A percentile compares a stretch with the other conserved stretches of the same genome.
Conservation (phyloP, 495 filamentous ascomycete genomes). For the Hyaloscypha hepaticicola region DNA sequence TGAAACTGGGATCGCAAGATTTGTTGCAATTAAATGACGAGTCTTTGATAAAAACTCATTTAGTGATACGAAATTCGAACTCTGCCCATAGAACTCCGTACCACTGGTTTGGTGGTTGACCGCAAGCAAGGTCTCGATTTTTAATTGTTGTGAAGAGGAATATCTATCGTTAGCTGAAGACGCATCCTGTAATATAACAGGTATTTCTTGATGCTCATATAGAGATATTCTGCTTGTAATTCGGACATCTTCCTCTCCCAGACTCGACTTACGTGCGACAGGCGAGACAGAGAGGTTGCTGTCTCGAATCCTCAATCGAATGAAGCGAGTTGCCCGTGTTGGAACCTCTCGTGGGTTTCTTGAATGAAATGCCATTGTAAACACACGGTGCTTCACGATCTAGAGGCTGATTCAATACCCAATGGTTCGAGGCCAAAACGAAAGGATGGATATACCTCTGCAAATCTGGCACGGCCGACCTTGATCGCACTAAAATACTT, state of each 20-base stretch:
- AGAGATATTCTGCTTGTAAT: background rate
- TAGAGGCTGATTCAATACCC: background rate
- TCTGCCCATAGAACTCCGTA: slow-evolving; percentile 7
- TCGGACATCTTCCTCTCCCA: background rate
- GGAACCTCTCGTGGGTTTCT: background rate
- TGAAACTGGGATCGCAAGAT: background rate
- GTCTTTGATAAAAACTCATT: background rate
- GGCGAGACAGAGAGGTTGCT: background rate
- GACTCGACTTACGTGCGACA: background rate
- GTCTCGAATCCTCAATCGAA: background rate
- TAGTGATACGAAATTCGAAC: background rate
- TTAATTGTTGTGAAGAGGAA: background rate
- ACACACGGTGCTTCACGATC: background rate
- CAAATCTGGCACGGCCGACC: background rate
- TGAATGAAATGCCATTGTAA: background rate
- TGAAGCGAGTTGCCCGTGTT: background rate
- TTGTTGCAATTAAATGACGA: background rate
- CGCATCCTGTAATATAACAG: background rate
- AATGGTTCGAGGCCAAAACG: background rate
- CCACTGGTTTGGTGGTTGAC: slow-evolving; percentile 8
- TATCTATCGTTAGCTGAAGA: background rate
- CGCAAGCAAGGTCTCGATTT: background rate
- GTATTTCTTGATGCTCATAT: background rate
- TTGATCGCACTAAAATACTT: background rate
- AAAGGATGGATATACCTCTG: background rate